Conservation (phyloP, 1,284 basidiomycete genomes). For the Austroboletus rostrupii region DNA sequence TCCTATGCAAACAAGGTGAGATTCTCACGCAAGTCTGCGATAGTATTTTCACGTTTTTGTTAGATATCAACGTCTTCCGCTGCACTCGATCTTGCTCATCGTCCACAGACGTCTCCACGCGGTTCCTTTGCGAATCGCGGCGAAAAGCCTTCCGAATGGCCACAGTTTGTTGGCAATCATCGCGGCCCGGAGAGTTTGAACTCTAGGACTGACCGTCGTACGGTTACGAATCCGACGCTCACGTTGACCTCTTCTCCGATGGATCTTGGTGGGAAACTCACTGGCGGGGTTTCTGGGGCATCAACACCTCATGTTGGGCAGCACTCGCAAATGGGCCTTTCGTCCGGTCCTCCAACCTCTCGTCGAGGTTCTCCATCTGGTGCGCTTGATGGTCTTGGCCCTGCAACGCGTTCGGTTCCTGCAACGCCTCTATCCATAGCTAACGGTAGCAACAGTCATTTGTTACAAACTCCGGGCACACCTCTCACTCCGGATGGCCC, state of each 20-base stretch:
- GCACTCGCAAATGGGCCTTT: slow-evolving; percentile 50
- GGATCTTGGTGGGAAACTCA: slow-evolving; percentile 45
- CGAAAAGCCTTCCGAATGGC: slow-evolving; percentile 89
- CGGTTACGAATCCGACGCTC: slow-evolving; percentile 69
- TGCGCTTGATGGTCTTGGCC: slow-evolving; percentile 54
- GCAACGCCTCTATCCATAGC: slow-evolving; percentile 65
- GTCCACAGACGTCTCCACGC: slow-evolving; percentile 77
- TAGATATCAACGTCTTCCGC: slow-evolving; percentile 87
- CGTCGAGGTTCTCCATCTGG: slow-evolving; percentile 70
- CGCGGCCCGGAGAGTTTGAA: slow-evolving; percentile 54
- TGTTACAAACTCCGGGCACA: slow-evolving; percentile 66
- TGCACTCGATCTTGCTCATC: slow-evolving; percentile 87
- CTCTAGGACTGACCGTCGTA: slow-evolving; percentile 58
- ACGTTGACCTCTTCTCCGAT: slow-evolving; percentile 51
- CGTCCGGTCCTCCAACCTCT: slow-evolving; percentile 44
- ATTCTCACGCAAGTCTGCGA: slow-evolving; percentile 7
- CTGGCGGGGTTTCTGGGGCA: slow-evolving; percentile 49
- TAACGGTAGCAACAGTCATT: slow-evolving; percentile 41
- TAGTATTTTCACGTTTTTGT: slow-evolving; percentile 2
- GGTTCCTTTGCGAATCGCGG: slow-evolving; percentile 55
- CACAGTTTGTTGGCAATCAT: slow-evolving; percentile 71
- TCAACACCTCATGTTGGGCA: slow-evolving; percentile 63
- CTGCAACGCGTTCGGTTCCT: slow-evolving; percentile 68
- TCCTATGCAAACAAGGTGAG: slow-evolving; percentile 66
- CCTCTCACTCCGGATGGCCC: slow-evolving; percentile 62